Percentiles rank a stretch among this genome's conserved stretches.
Conservation (phyloP, 805 yeast species). For the Yamadazyma kitorensis region DNA sequence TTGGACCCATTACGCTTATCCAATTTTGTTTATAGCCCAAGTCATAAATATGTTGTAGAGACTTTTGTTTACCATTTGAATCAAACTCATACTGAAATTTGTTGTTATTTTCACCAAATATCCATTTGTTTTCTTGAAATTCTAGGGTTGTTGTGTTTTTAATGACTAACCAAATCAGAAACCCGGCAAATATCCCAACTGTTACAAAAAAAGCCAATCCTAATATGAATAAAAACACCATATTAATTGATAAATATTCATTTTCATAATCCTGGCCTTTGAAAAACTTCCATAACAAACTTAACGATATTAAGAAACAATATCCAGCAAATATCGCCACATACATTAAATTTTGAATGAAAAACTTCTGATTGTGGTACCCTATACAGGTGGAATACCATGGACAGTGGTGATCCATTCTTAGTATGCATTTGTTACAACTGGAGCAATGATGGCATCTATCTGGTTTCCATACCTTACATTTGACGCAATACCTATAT, state of each 20-base stretch:
- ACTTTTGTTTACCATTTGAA: conserved; percentile 37
- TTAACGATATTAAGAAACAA: conserved; percentile 38
- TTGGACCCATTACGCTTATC: conserved; percentile 69
- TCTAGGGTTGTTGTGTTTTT: conserved; percentile 82
- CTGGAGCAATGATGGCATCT: conserved; percentile 56
- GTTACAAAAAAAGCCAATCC: conserved; percentile 51
- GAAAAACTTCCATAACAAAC: conserved; percentile 50
- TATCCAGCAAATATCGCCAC: conserved; percentile 46
- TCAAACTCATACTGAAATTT: conserved; percentile 33
- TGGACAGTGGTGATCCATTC: conserved; percentile 71
- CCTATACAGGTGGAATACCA: conserved; percentile 94
- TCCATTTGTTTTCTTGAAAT: conserved; percentile 54
- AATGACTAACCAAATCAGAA: conserved; percentile 57
- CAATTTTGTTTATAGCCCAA: conserved; percentile 65
- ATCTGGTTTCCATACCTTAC: conserved; percentile 59
- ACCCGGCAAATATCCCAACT: conserved; percentile 47
- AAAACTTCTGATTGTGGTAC: conserved; percentile 72
- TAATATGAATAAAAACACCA: conserved; percentile 60
- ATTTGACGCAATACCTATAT: conserved; percentile 55
- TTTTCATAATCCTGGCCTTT: conserved; percentile 34
- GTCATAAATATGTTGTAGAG: conserved; percentile 70
- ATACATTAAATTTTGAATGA: conserved; percentile 68
- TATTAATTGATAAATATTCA: conserved; percentile 48
- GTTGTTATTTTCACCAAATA: conserved; percentile 32
- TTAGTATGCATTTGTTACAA: conserved; percentile 44